Evolutionary conservation across 2,329 filamentous ascomycete genomes (phyloP).

Genomic region (Boeremia exigua): DNA sequence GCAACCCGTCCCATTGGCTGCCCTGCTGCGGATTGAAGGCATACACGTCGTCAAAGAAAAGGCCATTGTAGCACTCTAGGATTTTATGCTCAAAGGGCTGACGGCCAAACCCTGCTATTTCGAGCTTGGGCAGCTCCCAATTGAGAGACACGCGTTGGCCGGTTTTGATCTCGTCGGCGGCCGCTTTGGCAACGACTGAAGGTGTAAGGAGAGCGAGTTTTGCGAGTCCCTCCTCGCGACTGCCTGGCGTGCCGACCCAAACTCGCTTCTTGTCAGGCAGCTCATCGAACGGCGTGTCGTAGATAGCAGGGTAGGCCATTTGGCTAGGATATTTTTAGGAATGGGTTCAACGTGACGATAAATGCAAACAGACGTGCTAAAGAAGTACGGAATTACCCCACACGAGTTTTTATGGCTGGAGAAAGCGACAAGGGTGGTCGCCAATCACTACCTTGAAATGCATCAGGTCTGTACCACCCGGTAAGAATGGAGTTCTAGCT

Average conservation of each 20-base stretch:
- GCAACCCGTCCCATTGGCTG: conserved; percentile 1
- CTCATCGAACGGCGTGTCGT: conserved; percentile 48
- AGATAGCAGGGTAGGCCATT: conserved; percentile 8
- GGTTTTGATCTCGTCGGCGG: conserved; percentile 56
- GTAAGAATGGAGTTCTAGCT: too few species aligned
- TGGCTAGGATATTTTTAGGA: too few species aligned
- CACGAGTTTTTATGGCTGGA: too few species aligned
- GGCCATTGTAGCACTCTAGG: conserved; percentile 50
- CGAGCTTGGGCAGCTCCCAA: conserved; percentile 62
- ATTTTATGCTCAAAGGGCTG: conserved; percentile 57
- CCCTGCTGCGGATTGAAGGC: conserved; percentile 4
- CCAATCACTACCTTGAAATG: too few species aligned
- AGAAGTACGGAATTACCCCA: too few species aligned
- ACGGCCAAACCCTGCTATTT: conserved; percentile 58
- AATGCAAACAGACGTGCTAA: too few species aligned
- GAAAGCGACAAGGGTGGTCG: too few species aligned
- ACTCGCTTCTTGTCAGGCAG: conserved; percentile 58
- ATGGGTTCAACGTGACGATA: too few species aligned
- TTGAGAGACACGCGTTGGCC: conserved; percentile 57
- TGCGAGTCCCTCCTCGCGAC: conserved; percentile 58
- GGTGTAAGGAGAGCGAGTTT: conserved; percentile 60
- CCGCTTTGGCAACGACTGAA: conserved; percentile 56
- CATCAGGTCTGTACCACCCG: too few species aligned
- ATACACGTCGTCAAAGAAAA: conserved; percentile 29
- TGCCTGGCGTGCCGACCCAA: conserved; percentile 56